Evolutionary conservation across 164 flowering plant genomes (phyloP).

Genomic region (Stephania japonica): DNA sequence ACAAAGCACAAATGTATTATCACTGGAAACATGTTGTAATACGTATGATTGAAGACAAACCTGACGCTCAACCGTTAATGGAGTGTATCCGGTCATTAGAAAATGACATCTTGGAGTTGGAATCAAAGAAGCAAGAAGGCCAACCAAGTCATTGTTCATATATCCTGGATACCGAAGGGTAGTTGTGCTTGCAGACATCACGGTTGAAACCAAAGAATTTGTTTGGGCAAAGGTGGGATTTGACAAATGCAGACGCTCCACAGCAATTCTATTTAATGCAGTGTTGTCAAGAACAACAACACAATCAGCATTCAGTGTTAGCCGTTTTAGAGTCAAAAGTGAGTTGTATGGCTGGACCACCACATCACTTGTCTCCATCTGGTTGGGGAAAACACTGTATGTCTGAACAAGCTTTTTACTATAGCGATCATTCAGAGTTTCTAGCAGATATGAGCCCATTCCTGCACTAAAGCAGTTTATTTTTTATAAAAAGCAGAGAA

Average conservation of each 20-base stretch:
- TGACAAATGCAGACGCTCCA: constrained; percentile 85
- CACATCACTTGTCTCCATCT: constrained; percentile 98
- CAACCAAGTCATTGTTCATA: constrained; percentile 99
- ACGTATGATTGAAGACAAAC: constrained; percentile 31
- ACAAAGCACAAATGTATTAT: too few relatives aligned
- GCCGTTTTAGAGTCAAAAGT: constrained; percentile 88
- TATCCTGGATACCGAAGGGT: constrained; percentile 98
- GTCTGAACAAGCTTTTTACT: constrained; percentile 99
- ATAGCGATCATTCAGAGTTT: constrained; percentile 95
- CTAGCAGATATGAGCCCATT: constrained; percentile 96
- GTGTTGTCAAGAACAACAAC: constrained; percentile 99
- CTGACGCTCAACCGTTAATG: constrained; percentile 97
- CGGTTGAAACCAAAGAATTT: constrained; percentile 97
- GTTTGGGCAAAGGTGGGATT: constrained; percentile 96
- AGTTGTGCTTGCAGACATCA: constrained; percentile 99
- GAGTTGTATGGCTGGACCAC: constrained; percentile 99
- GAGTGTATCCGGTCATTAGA: constrained; percentile 99
- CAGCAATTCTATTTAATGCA: constrained; percentile 92
- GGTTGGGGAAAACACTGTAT: constrained; percentile 99
- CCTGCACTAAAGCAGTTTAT: constrained; percentile 41
- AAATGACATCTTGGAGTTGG: constrained; percentile 99
- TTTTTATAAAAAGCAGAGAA: neutral
- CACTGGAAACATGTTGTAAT: too few relatives aligned
- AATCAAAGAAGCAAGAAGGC: constrained; percentile 96
- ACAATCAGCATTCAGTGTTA: constrained; percentile 97